These are phyloP conservation scores for Geosiphon pyriformis DNA, from an alignment of 192 early-diverging fungal genomes.

Conservation along the genomic window DNA sequence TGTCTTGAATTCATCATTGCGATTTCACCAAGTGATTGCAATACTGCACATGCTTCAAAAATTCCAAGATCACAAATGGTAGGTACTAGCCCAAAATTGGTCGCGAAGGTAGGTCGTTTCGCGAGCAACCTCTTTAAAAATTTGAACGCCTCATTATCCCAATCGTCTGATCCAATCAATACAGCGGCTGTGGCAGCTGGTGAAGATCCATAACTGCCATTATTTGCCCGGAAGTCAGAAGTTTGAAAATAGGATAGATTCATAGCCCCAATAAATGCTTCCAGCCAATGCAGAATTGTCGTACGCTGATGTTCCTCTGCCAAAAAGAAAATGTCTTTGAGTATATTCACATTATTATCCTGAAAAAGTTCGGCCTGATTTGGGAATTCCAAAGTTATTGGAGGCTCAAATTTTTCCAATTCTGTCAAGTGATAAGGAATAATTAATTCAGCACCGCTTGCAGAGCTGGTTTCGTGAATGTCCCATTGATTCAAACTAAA, in stretches of 20 bases:
- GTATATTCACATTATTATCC: background rate
- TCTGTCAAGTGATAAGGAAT: background rate
- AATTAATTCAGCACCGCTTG: background rate
- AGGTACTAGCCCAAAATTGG: background rate
- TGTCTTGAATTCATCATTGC: background rate
- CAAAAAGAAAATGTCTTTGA: background rate
- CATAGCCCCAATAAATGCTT: background rate
- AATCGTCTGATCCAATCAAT: background rate
- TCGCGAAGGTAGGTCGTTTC: background rate
- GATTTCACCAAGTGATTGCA: background rate
- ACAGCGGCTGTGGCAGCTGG: background rate
- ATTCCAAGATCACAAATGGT: background rate
- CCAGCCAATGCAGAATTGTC: background rate
- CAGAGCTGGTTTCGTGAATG: background rate
- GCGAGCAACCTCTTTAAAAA: background rate
- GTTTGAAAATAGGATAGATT: background rate
- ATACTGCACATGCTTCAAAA: background rate
- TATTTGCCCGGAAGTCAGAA: background rate
- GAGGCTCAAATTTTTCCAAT: background rate
- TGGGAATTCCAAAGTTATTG: background rate
- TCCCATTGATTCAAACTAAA: constrained; percentile 17
- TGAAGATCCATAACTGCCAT: background rate
- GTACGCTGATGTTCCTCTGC: background rate
- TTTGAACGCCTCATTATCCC: background rate
- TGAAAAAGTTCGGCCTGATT: background rate